These are phyloP conservation scores for Plasmodium malariae DNA, from an alignment of 169 alveolate species.

Conservation along the genomic window DNA sequence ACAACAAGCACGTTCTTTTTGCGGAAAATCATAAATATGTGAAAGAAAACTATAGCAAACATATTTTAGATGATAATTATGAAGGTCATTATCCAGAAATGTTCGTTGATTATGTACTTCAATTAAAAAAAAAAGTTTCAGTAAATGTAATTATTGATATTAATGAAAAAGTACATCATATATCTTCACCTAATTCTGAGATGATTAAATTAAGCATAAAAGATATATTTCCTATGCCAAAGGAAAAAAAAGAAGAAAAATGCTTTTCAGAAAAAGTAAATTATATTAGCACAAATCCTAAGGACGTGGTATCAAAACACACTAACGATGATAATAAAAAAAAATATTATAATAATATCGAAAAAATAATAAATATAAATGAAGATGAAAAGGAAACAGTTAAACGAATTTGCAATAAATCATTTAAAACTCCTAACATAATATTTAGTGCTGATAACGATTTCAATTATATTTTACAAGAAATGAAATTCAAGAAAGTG, in stretches of 20 bases:
- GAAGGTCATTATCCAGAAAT: conserved; percentile 72
- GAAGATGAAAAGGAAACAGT: conserved; percentile 19
- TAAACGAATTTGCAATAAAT: background rate
- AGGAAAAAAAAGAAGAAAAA: conserved; percentile 1
- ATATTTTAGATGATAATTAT: conserved; percentile 18
- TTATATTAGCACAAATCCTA: background rate
- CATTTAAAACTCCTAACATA: conserved; percentile 13
- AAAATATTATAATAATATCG: background rate
- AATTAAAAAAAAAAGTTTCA: conserved; percentile 54
- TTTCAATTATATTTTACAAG: conserved; percentile 51
- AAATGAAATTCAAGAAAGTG: conserved; percentile 39
- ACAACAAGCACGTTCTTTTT: conserved; percentile 20
- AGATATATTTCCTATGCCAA: conserved; percentile 44
- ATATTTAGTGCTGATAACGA: conserved; percentile 58
- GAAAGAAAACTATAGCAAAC: background rate
- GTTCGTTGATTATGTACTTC: conserved; percentile 60
- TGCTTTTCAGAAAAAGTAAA: background rate
- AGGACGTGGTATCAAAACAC: background rate
- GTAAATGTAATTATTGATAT: conserved; percentile 67
- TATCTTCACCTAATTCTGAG: conserved; percentile 49
- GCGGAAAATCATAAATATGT: conserved; percentile 9
- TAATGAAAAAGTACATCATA: conserved; percentile 52
- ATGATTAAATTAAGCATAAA: conserved; percentile 41
- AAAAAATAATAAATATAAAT: conserved; percentile 19
- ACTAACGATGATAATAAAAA: background rate